Base-by-base conservation (phyloP, 2,329 filamentous ascomycete species). In the Colletotrichum nymphaeae region DNA sequence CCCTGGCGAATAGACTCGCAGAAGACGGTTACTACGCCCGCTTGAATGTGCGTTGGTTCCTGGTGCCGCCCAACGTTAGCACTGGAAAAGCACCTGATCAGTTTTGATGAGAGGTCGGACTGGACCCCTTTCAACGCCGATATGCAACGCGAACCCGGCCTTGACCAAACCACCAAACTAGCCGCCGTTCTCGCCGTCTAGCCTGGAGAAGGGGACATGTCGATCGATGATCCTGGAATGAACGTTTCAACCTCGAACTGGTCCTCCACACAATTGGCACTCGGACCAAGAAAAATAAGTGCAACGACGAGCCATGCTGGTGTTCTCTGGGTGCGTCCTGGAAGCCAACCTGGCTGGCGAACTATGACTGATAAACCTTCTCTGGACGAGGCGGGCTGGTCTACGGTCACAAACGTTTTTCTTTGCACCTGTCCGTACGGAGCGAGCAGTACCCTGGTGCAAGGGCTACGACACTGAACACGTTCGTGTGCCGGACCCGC, bases 171-270 rank as follows among this genome's bases (percentile, higher is more conserved):
- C 37, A 58, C 37, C 37, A 49, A 49, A 49, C 19, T 49, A 49
- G 42, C 28, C 35, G 65, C 53, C 28, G 42, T 42, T 32, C 28
- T 42, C 57, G 57, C 24, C 60, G 53, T 30, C 26, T 56, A 49
- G 59, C 19, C 35, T 30, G n/a, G n/a, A 56, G 42, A 64, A 46
- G 16, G 42, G 55, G 22, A 35, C 26, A 35, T n/a, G 35, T 49
- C 70, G 67, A 71, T 73, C 67, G 71, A 73, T 71, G 60, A 71
- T 71, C 71, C 71, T 42, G 26, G 70, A 52, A 66, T 71, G 71
- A 73, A 73, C 67, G 71, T 73, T 73, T 73, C 71, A 73, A 73
- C 71, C 19, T 73, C 71, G 71, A 73, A 73, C 67, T 66, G 67
- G 35, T 71, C 60, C 64, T 70, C 52, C 55, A 64, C 59, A 53